These are phyloP conservation scores for Moelleriella libera DNA, from an alignment of 2,329 filamentous ascomycete species.

Conservation along the genomic window DNA sequence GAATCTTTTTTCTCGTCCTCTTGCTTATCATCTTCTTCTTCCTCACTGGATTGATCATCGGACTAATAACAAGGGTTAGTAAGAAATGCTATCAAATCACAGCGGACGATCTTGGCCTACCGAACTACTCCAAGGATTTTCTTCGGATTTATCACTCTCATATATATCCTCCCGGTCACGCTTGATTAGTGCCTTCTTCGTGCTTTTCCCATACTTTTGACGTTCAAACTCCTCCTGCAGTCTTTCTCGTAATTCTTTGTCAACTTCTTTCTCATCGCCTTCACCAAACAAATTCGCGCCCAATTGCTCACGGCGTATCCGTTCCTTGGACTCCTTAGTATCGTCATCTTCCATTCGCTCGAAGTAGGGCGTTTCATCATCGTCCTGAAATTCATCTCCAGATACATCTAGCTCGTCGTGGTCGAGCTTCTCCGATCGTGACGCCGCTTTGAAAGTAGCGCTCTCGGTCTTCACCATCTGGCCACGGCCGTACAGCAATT, in stretches of 20 bases:
- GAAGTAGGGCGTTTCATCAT: constrained; percentile 65
- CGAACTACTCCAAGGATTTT: constrained; percentile 25
- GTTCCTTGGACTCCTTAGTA: constrained; percentile 53
- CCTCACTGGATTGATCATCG: constrained; percentile 29
- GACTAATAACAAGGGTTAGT: constrained; percentile 21
- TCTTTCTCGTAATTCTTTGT: constrained; percentile 59
- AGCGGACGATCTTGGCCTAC: constrained; percentile 10
- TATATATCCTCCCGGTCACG: constrained; percentile 81
- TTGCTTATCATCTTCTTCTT: constrained; percentile 26
- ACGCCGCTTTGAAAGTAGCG: constrained; percentile 45
- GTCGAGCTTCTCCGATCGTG: constrained; percentile 50
- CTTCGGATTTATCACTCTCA: constrained; percentile 48
- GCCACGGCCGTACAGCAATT: constrained; percentile 34
- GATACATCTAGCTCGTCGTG: constrained; percentile 57
- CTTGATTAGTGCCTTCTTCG: constrained; percentile 70
- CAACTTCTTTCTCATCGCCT: constrained; percentile 55
- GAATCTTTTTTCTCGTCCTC: constrained; percentile 51
- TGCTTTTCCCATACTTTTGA: constrained; percentile 59
- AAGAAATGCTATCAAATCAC: background rate
- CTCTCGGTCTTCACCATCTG: constrained; percentile 56
- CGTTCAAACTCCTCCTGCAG: constrained; percentile 53
- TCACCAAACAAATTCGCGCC: constrained; percentile 71
- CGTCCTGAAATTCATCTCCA: constrained; percentile 70
- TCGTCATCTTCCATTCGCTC: constrained; percentile 76
- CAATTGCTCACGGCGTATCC: constrained; percentile 70